Conservation (phyloP, 2,329 filamentous ascomycete species). For the Colletotrichum sansevieriae region DNA sequence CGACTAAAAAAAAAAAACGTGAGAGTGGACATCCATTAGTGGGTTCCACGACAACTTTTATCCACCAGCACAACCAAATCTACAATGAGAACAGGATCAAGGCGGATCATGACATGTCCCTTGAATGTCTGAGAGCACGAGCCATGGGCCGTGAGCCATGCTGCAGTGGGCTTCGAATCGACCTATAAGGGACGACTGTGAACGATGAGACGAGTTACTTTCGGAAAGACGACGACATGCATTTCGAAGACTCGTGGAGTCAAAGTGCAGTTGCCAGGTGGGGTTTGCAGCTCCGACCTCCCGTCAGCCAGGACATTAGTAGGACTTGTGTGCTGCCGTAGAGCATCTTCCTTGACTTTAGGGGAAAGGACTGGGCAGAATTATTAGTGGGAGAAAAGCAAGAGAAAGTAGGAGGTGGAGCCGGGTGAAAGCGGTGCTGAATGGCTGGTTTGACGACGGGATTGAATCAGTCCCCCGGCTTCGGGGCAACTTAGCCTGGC, state of each 20-base stretch:
- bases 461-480: constrained; percentile 38
- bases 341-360: too few species aligned
- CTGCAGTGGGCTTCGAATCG: not conserved
- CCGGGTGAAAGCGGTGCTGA: constrained; percentile 14
- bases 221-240: not conserved
- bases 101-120: not conserved
- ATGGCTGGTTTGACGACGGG: constrained; percentile 21
- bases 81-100: not conserved
- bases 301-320: too few species aligned
- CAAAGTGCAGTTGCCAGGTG: too few species aligned
- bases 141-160: not conserved
- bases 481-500: constrained; percentile 25
- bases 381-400: constrained; percentile 1
- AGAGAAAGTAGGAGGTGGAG: constrained; percentile 39
- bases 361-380: constrained; percentile 29
- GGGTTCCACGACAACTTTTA: not conserved
- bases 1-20: constrained; percentile 3
- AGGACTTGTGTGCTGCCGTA: too few species aligned
- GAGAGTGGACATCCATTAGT: constrained; percentile 12
- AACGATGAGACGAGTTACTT: not conserved
- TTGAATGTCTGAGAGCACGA: constrained; percentile 1
- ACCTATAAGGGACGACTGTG: not conserved
- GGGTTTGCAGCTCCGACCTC: too few species aligned
- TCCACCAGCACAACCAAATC: constrained; percentile 5
- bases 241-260: too few species aligned